A percentile compares a stretch with the other conserved stretches of the same genome.
Evolutionary conservation across 1,284 basidiomycete species (phyloP).

Genomic region (Sanghuangporus weigelae): DNA sequence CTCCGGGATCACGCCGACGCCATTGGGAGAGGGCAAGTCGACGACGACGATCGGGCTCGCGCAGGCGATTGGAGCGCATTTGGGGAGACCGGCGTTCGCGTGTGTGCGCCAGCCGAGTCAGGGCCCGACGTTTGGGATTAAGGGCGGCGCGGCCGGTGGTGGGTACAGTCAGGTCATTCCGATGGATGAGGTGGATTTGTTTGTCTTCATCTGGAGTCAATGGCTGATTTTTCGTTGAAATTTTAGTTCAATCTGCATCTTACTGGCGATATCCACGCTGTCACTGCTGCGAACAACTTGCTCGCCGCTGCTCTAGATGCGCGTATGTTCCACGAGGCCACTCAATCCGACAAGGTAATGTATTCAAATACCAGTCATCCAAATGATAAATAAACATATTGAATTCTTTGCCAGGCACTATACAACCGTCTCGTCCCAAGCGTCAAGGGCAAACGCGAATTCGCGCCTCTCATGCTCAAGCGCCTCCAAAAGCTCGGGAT

Average conservation of each 20-base stretch:
- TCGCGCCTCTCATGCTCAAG: constrained; percentile 95
- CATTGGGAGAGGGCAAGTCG: constrained; percentile 97
- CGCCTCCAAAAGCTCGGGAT: constrained; percentile 95
- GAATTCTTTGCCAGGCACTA: constrained; percentile 47
- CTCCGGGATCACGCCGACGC: constrained; percentile 96
- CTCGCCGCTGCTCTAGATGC: constrained; percentile 96
- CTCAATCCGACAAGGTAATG: constrained; percentile 85
- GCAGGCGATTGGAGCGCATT: constrained; percentile 93
- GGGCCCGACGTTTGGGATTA: constrained; percentile 99
- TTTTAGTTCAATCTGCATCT: constrained; percentile 87
- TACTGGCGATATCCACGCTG: constrained; percentile 98
- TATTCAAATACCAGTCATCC: background rate
- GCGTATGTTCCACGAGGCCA: constrained; percentile 97
- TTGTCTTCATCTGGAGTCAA: background rate
- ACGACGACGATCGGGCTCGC: constrained; percentile 98
- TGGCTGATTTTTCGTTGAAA: background rate
- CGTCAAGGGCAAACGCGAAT: constrained; percentile 93
- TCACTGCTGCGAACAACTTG: constrained; percentile 96
- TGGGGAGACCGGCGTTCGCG: constrained; percentile 90
- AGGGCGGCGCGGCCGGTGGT: constrained; percentile 97
- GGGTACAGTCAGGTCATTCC: constrained; percentile 99
- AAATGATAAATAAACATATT: too few species aligned
- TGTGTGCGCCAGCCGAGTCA: constrained; percentile 99
- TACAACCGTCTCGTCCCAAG: constrained; percentile 90
- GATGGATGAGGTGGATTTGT: constrained; percentile 77